Evolutionary conservation across 768 basidiomycete genomes (phyloP).

Genomic region (Rubroboletus satanas): DNA sequence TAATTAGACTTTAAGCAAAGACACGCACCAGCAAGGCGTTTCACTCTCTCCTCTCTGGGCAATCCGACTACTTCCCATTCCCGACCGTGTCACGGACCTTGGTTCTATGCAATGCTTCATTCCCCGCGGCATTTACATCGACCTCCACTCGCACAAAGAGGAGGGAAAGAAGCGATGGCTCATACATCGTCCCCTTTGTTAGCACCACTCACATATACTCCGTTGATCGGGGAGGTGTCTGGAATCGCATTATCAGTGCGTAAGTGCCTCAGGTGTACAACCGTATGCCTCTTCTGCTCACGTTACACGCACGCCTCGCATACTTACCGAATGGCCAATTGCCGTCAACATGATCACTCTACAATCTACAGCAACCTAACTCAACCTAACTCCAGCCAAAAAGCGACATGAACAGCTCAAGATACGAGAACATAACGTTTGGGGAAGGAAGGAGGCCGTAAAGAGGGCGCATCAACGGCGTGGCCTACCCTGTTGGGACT

Average conservation of each 20-base stretch:
- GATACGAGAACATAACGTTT: slow-evolving; percentile 9
- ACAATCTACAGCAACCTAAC: slow-evolving; percentile 10
- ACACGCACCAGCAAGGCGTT: slow-evolving; percentile 28
- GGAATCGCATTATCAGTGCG: slow-evolving; percentile 5
- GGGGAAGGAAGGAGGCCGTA: slow-evolving; percentile 26
- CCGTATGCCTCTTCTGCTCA: slow-evolving; percentile 9
- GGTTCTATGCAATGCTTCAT: slow-evolving; percentile 16
- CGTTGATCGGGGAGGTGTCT: slow-evolving; percentile 20
- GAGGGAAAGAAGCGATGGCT: slow-evolving; percentile 11
- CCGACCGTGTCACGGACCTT: slow-evolving; percentile 24
- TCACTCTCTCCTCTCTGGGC: slow-evolving; percentile 15
- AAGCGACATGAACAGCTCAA: slow-evolving; percentile 13
- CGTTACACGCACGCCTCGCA: slow-evolving; percentile 11
- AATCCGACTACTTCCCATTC: slow-evolving; percentile 16
- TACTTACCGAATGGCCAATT: slow-evolving; percentile 10
- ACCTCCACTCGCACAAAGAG: slow-evolving; percentile 7
- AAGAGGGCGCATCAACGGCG: slow-evolving; percentile 33
- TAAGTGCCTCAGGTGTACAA: slow-evolving; percentile 4
- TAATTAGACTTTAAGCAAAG: slow-evolving; percentile 38
- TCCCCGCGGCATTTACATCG: slow-evolving; percentile 33
- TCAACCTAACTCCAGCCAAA: slow-evolving; percentile 14
- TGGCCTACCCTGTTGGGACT: slow-evolving; percentile 21
- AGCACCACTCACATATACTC: slow-evolving; percentile 7
- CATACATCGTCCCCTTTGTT: slow-evolving; percentile 4
- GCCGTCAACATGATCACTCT: slow-evolving; percentile 6